Evolutionary conservation across 2,329 filamentous ascomycete genomes (phyloP), one percentile per base, ranked within the genome.

Genomic region (Phialophora chinensis): DNA sequence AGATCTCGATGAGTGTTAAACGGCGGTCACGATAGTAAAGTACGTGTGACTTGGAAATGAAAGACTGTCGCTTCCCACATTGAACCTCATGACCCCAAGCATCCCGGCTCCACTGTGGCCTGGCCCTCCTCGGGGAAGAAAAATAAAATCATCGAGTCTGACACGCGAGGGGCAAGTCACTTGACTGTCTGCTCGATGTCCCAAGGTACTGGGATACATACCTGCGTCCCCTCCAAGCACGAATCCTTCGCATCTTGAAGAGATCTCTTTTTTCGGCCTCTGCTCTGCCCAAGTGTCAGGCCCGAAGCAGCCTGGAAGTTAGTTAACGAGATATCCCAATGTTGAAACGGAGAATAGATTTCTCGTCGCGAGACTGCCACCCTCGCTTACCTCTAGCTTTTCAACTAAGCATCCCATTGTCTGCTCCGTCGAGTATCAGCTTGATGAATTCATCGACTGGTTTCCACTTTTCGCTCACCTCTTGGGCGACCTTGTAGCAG

Each of bases 101-200:
- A 8, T 25, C 6, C 2, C 8, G 49, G 49, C 49, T 52, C 49
- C 49, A 27, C 42, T 7, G 6, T 7, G 38, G 42, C 27, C 38
- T 60, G 27, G 57, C 35, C 57, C 42, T 12, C 38, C 14, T 17
- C 12, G 1, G 5, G 14, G 14, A 6, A 42, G 14, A 12, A 12
- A 20, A 23, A 47, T 31, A 25, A 59, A 60, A 33, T 33, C 42
- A 35, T 23, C 57, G 57, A 25, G 57, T 60, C 57, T 60, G 57
- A 50, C 57, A 33, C 25, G 47, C 20, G 42, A 60, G 12, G 57
- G 20, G 17, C 25, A 60, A 47, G 42, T 49, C 38, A 60, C 57
- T 47, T 29, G 57, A 50, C 8, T 7, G 38, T 6, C 5, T 1
- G 38, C 17, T 6, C 38, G n/a, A 42, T 4, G 38, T 42, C n/a